These are phyloP conservation scores for Calocybe cyanea DNA, from an alignment of 768 basidiomycete species.

Conservation along the genomic window DNA sequence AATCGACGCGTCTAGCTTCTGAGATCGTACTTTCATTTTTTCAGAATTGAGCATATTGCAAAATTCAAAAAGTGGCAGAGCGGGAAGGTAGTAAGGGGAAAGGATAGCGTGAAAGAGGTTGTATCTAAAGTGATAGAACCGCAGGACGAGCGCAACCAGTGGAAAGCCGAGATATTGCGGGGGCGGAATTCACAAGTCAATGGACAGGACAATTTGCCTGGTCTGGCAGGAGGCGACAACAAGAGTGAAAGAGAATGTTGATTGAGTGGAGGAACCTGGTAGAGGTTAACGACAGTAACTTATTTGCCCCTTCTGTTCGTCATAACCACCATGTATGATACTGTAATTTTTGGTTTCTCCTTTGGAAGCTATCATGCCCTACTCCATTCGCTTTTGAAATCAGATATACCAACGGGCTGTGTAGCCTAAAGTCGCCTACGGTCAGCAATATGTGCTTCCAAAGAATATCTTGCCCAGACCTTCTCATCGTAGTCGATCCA, in stretches of 20 bases:
- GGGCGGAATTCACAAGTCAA: background rate
- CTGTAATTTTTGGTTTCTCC: background rate
- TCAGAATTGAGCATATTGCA: slow-evolving; percentile 43
- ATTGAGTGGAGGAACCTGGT: background rate
- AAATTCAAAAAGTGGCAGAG: slow-evolving; percentile 41
- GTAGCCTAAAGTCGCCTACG: slow-evolving; percentile 37
- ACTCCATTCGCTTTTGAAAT: slow-evolving; percentile 61
- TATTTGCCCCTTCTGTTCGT: too few species aligned
- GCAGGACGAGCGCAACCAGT: background rate
- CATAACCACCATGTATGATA: background rate
- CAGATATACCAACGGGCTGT: slow-evolving; percentile 68
- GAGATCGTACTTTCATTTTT: slow-evolving; percentile 2
- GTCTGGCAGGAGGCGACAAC: too few species aligned
- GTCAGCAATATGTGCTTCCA: slow-evolving; percentile 4
- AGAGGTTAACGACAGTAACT: too few species aligned
- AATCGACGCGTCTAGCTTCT: background rate
- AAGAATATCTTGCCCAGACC: slow-evolving; percentile 33
- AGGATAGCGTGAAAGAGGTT: slow-evolving; percentile 26
- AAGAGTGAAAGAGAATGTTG: too few species aligned
- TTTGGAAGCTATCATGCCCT: slow-evolving; percentile 43
- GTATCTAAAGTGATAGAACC: slow-evolving; percentile 21
- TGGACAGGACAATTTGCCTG: too few species aligned
- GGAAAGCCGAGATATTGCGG: background rate
- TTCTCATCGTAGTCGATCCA: slow-evolving; percentile 95
- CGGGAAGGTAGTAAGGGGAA: slow-evolving; percentile 24